Evolutionary conservation across 2,329 filamentous ascomycete species (phyloP).

Genomic region (Fulvia fulva): DNA sequence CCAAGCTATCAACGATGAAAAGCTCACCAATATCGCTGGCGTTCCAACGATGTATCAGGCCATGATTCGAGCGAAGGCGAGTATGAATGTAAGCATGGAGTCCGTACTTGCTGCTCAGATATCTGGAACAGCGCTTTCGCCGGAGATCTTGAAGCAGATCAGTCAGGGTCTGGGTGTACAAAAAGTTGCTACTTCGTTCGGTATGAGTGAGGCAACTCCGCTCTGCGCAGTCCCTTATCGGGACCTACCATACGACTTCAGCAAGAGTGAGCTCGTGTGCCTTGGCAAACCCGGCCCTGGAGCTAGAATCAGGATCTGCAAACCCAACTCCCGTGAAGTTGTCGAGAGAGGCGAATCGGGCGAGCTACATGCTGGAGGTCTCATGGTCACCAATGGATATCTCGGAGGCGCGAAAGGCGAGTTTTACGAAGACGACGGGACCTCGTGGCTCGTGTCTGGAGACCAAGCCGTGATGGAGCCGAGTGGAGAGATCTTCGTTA

Average conservation of each 20-base stretch:
- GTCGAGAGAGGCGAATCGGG: background rate
- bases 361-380: constrained; percentile 3
- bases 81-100: background rate
- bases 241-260: background rate
- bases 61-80: background rate
- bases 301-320: background rate
- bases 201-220: constrained; percentile 1
- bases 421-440: constrained; percentile 11
- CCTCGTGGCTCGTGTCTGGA: constrained; percentile 14
- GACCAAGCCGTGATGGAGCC: constrained; percentile 15
- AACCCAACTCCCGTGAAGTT: background rate
- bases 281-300: background rate
- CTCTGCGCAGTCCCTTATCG: background rate
- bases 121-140: background rate
- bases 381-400: constrained; percentile 1
- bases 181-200: background rate
- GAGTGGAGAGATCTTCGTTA: constrained; percentile 6
- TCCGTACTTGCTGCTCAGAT: background rate
- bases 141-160: background rate
- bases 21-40: background rate
- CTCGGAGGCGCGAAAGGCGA: background rate
- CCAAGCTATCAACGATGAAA: background rate
- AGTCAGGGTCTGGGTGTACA: background rate
- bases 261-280: background rate
- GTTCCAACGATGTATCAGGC: constrained; percentile 2